phyloP scores from a whole-genome alignment of 179 eudicot species.

The Beta lomatogona region DNA sequence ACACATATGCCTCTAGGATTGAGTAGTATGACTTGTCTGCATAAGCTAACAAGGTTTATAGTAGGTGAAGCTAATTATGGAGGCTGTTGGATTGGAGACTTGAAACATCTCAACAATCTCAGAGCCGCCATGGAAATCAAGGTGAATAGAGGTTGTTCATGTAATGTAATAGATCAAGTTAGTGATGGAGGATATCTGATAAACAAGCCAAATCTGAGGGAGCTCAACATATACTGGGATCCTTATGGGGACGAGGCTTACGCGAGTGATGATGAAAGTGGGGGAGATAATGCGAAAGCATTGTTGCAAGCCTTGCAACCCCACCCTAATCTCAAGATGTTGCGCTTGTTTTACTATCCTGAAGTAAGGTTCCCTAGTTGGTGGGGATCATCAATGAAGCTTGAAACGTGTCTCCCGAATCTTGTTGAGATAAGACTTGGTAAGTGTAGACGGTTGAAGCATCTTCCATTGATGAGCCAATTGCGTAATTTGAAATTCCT shows the following conservation, averaged over 20 bases:
- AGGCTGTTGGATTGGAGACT: neutral
- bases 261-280: neutral
- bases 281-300: neutral
- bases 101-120: neutral
- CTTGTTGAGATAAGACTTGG: neutral
- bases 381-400: neutral
- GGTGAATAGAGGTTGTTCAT: neutral
- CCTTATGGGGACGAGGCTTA: neutral
- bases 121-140: neutral
- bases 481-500: constrained; percentile 3
- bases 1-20: constrained; percentile 15
- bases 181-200: neutral
- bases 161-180: neutral
- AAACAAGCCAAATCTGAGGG: neutral
- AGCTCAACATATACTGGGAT: neutral
- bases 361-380: neutral
- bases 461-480: constrained; percentile 8
- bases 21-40: constrained; percentile 5
- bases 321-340: neutral
- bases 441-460: neutral
- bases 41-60: neutral
- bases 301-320: constrained; percentile 10
- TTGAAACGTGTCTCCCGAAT: constrained; percentile 2
- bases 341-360: neutral
- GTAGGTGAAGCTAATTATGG: neutral